A percentile compares a stretch with the other conserved stretches of the same genome.
phyloP scores from a whole-genome alignment of 2,329 filamentous ascomycete species.

The Thelonectria olida region DNA sequence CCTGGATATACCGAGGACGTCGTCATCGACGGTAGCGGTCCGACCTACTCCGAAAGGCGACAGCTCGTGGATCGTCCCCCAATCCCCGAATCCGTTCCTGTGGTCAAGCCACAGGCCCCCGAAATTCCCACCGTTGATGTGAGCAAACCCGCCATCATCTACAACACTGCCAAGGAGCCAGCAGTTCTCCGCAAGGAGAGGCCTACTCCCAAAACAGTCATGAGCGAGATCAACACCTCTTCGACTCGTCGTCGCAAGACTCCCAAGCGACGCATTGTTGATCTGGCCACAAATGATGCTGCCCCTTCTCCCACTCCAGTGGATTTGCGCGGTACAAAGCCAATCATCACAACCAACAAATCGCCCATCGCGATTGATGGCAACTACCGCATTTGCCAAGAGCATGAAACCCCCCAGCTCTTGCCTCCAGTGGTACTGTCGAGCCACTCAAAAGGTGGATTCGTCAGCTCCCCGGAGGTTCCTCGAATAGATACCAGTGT shows the following conservation, averaged over 20 bases:
- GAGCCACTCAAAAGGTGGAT: conserved; percentile 45
- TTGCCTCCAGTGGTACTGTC: conserved; percentile 44
- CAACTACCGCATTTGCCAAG: conserved; percentile 58
- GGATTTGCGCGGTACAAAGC: conserved; percentile 36
- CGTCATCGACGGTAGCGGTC: conserved; percentile 83
- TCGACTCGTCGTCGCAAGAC: conserved; percentile 69
- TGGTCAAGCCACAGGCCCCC: conserved; percentile 74
- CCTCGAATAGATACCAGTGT: conserved; percentile 38
- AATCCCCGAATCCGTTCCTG: conserved; percentile 78
- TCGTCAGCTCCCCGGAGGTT: conserved; percentile 33
- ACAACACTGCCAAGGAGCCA: conserved; percentile 60
- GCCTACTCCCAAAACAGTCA: conserved; percentile 60
- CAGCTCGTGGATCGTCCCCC: conserved; percentile 84
- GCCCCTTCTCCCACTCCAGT: conserved; percentile 41
- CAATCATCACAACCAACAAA: conserved; percentile 29
- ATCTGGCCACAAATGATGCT: conserved; percentile 65
- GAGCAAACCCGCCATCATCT: conserved; percentile 71
- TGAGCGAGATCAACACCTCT: conserved; percentile 66
- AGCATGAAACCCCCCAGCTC: conserved; percentile 50
- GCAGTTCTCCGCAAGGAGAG: conserved; percentile 68
- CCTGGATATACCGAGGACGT: conserved; percentile 93
- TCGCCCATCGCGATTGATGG: conserved; percentile 36
- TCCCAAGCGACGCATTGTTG: conserved; percentile 71
- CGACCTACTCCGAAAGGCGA: conserved; percentile 86
- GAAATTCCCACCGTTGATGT: conserved; percentile 72